Percentiles rank a stretch among this genome's conserved stretches.
Conservation (phyloP, 805 yeast genomes). For the Peterozyma toletana region DNA sequence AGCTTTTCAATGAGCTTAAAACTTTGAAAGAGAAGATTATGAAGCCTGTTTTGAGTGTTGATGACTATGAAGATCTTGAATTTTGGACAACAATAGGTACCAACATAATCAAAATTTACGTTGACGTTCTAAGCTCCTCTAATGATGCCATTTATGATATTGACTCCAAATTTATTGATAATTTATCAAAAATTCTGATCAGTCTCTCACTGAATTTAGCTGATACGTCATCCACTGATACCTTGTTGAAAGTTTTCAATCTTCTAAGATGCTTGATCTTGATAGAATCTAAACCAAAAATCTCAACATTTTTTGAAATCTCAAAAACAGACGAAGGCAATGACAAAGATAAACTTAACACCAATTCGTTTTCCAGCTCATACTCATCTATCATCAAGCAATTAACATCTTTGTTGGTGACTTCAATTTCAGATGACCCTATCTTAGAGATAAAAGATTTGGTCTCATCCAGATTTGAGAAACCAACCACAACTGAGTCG, state of each 20-base stretch:
- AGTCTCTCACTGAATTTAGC: neutral
- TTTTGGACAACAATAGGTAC: constrained; percentile 16
- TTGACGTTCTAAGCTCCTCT: neutral
- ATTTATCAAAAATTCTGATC: neutral
- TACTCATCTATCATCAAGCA: neutral
- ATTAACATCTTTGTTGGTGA: neutral
- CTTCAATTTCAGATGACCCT: neutral
- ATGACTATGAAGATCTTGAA: constrained; percentile 24
- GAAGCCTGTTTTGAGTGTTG: constrained; percentile 26
- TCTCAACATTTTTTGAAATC: neutral
- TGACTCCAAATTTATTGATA: neutral
- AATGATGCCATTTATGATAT: neutral
- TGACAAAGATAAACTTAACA: neutral
- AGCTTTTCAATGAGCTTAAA: constrained; percentile 14
- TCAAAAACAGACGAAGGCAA: neutral
- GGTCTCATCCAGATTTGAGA: neutral
- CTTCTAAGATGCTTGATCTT: constrained; percentile 5
- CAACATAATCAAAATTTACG: neutral
- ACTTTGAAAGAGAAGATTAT: constrained; percentile 12
- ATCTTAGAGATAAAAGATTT: neutral
- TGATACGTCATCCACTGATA: neutral
- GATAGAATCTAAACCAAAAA: constrained; percentile 1
- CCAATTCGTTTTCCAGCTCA: neutral
- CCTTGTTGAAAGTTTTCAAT: neutral
- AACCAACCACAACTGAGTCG: neutral